Conservation (phyloP, 192 early-diverging fungal species). For the Coemansia sp. region DNA sequence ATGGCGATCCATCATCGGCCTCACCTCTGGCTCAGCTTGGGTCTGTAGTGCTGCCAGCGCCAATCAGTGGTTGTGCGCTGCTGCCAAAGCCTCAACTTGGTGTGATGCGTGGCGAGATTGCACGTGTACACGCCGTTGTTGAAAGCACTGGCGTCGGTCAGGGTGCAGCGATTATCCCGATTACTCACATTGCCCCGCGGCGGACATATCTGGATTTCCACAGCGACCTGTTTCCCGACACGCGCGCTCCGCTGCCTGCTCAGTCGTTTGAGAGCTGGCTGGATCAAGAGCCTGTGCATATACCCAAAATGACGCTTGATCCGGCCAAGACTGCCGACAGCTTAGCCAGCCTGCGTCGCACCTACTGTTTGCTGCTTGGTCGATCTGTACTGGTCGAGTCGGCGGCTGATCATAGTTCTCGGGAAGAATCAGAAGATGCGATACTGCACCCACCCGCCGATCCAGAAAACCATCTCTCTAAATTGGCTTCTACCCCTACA, state of each 20-base stretch:
- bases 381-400: neutral
- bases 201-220: constrained; percentile 81
- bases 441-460: too few species aligned
- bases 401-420: too few species aligned
- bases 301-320: constrained; percentile 40
- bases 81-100: constrained; percentile 68
- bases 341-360: constrained; percentile 20
- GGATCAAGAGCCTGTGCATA: constrained; percentile 41
- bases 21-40: constrained; percentile 40
- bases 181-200: constrained; percentile 66
- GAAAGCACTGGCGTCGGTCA: constrained; percentile 49
- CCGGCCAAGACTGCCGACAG: constrained; percentile 22
- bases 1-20: constrained; percentile 54
- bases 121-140: constrained; percentile 55
- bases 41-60: constrained; percentile 25
- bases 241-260: constrained; percentile 58
- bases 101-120: constrained; percentile 73
- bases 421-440: too few species aligned
- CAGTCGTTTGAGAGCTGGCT: constrained; percentile 65
- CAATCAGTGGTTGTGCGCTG: constrained; percentile 60
- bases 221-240: constrained; percentile 83
- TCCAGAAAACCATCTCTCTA: too few species aligned
- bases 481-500: too few species aligned
- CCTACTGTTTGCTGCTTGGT: neutral
- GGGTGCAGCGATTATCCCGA: constrained; percentile 64